These are phyloP conservation scores for Pythium phragmitis DNA, from an alignment of 352 stramenopile species.

Conservation along the genomic window DNA sequence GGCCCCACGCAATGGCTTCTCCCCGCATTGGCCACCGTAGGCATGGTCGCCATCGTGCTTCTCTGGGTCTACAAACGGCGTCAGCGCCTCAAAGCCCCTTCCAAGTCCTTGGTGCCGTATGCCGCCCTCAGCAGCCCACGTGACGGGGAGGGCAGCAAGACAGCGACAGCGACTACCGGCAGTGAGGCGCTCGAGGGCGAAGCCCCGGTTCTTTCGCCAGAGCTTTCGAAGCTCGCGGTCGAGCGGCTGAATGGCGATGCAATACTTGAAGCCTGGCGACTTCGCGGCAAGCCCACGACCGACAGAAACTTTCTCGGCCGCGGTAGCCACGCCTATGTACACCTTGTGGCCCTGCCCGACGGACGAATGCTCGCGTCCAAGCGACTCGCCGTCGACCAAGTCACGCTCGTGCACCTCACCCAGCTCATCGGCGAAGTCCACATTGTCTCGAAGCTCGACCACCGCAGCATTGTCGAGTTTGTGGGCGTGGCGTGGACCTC, in stretches of 20 bases:
- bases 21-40: no score
- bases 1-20: no score
- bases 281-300: neutral
- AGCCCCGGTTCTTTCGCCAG: no score
- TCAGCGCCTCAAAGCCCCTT: no score
- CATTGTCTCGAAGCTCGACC: conserved; percentile 3
- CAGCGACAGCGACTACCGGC: no score
- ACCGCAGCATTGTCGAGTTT: conserved; percentile 3
- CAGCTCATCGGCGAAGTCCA: neutral
- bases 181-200: no score
- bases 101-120: no score
- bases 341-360: neutral
- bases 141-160: no score
- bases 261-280: neutral
- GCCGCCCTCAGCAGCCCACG: no score
- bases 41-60: no score
- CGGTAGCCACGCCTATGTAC: neutral
- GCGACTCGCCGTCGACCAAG: neutral
- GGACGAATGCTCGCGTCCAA: neutral
- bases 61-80: no score
- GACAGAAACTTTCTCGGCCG: neutral
- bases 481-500: conserved; percentile 1
- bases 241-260: neutral
- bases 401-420: neutral
- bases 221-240: neutral